phyloP scores from a whole-genome alignment of 345 rosid species.

The Populus tremula region DNA sequence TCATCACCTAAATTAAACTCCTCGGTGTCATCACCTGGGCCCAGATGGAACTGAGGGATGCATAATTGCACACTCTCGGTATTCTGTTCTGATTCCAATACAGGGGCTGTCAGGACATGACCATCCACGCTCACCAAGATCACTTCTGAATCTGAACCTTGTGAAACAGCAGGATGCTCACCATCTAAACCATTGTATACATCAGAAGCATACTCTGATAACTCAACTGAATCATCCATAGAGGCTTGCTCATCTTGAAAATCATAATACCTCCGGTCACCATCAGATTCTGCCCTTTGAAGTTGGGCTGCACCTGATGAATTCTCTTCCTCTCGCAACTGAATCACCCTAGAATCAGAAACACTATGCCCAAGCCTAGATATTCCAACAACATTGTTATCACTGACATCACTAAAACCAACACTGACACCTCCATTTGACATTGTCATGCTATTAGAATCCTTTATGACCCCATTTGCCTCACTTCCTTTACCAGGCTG shows the following conservation, averaged over 20 bases:
- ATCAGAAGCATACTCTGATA: slow-evolving; percentile 56
- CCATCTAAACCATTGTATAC: slow-evolving; percentile 47
- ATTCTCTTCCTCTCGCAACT: slow-evolving; percentile 39
- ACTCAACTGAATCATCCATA: slow-evolving; percentile 39
- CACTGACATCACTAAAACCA: slow-evolving; percentile 19
- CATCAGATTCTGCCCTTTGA: slow-evolving; percentile 73
- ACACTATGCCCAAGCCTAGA: slow-evolving; percentile 61
- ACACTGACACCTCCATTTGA: slow-evolving; percentile 14
- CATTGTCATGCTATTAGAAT: slow-evolving; percentile 16
- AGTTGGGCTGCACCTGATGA: slow-evolving; percentile 36
- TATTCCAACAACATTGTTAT: slow-evolving; percentile 21
- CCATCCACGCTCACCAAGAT: slow-evolving; percentile 87
- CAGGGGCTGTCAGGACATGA: slow-evolving; percentile 74
- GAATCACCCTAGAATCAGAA: slow-evolving; percentile 54
- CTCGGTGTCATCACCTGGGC: slow-evolving; percentile 65
- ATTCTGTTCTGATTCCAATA: slow-evolving; percentile 58
- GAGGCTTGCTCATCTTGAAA: slow-evolving; percentile 64
- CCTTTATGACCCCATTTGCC: slow-evolving; percentile 22
- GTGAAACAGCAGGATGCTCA: slow-evolving; percentile 46
- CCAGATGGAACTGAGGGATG: slow-evolving; percentile 81
- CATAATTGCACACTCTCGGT: slow-evolving; percentile 52
- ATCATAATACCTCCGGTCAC: slow-evolving; percentile 61
- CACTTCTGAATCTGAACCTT: slow-evolving; percentile 59
- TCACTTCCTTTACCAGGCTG: slow-evolving; percentile 43
- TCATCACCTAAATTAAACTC: slow-evolving; percentile 57